Evolutionary conservation across 352 stramenopile genomes (phyloP), one percentile per base, ranked within the genome.

Genomic region (Phytophthora agathidicida): DNA sequence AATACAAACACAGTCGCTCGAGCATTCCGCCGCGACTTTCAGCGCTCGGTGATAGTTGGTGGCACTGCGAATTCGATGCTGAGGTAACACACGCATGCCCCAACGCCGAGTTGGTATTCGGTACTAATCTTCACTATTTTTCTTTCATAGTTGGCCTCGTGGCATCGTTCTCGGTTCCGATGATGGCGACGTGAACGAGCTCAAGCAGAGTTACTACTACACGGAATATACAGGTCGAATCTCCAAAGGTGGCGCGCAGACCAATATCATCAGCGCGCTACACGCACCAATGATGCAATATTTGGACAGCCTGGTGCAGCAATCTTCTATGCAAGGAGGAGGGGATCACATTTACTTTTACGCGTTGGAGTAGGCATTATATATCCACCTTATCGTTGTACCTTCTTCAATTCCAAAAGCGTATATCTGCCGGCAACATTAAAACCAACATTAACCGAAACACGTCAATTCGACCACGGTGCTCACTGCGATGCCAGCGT

Each of bases 171-270:
- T 89, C 13, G 16, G 53, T 4, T 77, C 73, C 1, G 42, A 64
- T 14, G 61, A 86, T 39, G 74, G 68, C 9, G 42, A 58, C 7
- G 22, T 2, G 1, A 88, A 88, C 36, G 49, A 55, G 7, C 41
- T 51, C 8, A 60, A 71, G 10, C 49, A 82, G 20, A 65, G 52
- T 2, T 74, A 80, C 24, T 84, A 77, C 55, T 91, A 76, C 41
- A 69, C 76, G 1, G 83, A 93, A 45, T 93, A 91, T 60, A 76
- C 73, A 0, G 80, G 83, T 3, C 79, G 83, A 2, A 80, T 93
- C 35, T 73, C 60, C 11, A 66, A 62, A 38, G 75, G 75, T 10
- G 19, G 30, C 1, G 7, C 49, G 0, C 54, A 73, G 10, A 47
- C 33, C 0, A 16, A 75, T 11, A 3, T 91, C 10, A 46, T 93